phyloP scores from a whole-genome alignment of 2,329 filamentous ascomycete genomes.

The Pseudocercospora fuligena region DNA sequence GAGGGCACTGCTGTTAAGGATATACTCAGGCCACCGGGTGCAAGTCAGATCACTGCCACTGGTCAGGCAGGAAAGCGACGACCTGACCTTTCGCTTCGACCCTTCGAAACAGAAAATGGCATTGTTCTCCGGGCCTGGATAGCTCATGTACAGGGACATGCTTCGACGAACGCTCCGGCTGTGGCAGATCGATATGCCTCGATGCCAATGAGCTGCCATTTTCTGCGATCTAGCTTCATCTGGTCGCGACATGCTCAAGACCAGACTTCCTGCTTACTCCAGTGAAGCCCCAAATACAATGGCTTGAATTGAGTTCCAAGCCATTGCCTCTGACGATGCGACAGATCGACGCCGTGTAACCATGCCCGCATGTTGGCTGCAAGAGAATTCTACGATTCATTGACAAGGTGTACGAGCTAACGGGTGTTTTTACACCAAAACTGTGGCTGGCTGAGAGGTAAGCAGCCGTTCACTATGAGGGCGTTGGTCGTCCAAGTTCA shows the following conservation, averaged over 20 bases:
- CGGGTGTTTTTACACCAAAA: neutral
- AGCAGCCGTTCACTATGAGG: neutral
- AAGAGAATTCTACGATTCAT: constrained; percentile 1
- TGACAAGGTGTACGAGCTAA: neutral
- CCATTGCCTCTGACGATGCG: neutral
- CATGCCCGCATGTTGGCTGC: neutral
- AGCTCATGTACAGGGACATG: too few relatives aligned
- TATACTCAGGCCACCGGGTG: neutral
- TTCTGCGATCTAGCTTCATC: neutral
- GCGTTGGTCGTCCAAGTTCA: neutral
- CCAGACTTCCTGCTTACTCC: neutral
- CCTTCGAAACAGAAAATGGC: too few relatives aligned
- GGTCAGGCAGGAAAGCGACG: neutral
- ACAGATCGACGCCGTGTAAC: neutral
- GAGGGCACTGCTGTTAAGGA: neutral
- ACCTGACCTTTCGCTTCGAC: neutral
- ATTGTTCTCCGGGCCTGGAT: too few relatives aligned
- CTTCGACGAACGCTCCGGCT: neutral
- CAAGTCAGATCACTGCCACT: neutral
- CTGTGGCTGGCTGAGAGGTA: neutral
- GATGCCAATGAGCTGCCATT: neutral
- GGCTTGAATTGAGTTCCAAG: neutral
- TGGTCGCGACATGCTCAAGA: neutral
- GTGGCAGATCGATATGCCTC: neutral
- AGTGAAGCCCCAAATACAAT: neutral